Conservation (phyloP, 441 rosid species). For the Euphorbia schlechtendalii region DNA sequence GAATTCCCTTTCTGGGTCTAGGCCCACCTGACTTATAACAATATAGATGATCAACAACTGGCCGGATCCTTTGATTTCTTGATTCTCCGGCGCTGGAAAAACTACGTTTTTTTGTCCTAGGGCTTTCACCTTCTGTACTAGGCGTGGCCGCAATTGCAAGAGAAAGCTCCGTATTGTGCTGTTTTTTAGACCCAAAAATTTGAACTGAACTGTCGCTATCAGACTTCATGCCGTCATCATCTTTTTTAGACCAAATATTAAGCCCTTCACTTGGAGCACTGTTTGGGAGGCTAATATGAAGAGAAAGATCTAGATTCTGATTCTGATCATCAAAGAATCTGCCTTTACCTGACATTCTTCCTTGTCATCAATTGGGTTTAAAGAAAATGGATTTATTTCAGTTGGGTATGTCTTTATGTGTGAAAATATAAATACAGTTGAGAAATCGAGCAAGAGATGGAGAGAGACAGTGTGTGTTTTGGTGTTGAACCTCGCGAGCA, state of each 20-base stretch:
- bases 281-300: constrained; percentile 70
- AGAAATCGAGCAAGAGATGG: constrained; percentile 9
- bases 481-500: constrained; percentile 56
- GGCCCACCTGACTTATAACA: constrained; percentile 25
- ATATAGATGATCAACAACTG: too few relatives aligned
- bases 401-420: too few relatives aligned
- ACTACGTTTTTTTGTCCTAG: constrained; percentile 11
- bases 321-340: constrained; percentile 17
- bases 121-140: constrained; percentile 16
- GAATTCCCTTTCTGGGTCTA: constrained; percentile 74
- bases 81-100: neutral
- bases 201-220: constrained; percentile 23
- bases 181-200: constrained; percentile 18
- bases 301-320: constrained; percentile 64
- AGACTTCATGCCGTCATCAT: neutral
- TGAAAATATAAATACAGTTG: too few relatives aligned
- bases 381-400: neutral
- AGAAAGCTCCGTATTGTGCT: constrained; percentile 41
- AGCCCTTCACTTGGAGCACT: too few relatives aligned
- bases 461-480: constrained; percentile 45
- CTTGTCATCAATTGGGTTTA: neutral
- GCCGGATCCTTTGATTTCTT: too few relatives aligned
- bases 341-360: constrained; percentile 17
- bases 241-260: constrained; percentile 26
- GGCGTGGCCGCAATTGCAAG: constrained; percentile 37